phyloP scores from a whole-genome alignment of 345 rosid genomes.

The Kernera saxatilis region DNA sequence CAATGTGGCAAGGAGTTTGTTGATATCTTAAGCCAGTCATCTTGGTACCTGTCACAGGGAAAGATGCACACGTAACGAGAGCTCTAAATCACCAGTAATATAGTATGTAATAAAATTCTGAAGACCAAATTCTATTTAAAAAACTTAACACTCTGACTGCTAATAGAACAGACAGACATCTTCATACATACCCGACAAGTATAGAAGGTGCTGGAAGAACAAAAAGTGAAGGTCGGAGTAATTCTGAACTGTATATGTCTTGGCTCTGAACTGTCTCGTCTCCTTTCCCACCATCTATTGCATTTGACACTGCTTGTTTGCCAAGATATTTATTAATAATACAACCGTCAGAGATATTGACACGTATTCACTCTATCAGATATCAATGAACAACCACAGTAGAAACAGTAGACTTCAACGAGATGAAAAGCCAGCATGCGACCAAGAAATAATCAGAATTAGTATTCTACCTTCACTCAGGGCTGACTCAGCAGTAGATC shows the following conservation, averaged over 20 bases:
- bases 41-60: constrained; percentile 71
- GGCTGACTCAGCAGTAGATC: constrained; percentile 70
- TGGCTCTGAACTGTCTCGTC: constrained; percentile 72
- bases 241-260: constrained; percentile 59
- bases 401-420: background rate
- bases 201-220: constrained; percentile 90
- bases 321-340: background rate
- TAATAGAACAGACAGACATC: constrained; percentile 1
- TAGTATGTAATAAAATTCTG: background rate
- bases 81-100: constrained; percentile 5
- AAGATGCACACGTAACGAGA: background rate
- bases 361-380: background rate
- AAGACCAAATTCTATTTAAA: background rate
- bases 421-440: constrained; percentile 54
- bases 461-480: constrained; percentile 63
- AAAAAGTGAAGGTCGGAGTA: constrained; percentile 67
- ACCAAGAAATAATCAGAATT: constrained; percentile 52
- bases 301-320: constrained; percentile 33
- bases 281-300: constrained; percentile 54
- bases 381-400: constrained; percentile 6
- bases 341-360: background rate
- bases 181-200: constrained; percentile 78
- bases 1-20: constrained; percentile 74
- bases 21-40: constrained; percentile 96
- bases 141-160: background rate